Evolutionary conservation across 108 stramenopile species (phyloP), one percentile per base, ranked within the genome.

Genomic region (Fistulifera pelliculosa): DNA sequence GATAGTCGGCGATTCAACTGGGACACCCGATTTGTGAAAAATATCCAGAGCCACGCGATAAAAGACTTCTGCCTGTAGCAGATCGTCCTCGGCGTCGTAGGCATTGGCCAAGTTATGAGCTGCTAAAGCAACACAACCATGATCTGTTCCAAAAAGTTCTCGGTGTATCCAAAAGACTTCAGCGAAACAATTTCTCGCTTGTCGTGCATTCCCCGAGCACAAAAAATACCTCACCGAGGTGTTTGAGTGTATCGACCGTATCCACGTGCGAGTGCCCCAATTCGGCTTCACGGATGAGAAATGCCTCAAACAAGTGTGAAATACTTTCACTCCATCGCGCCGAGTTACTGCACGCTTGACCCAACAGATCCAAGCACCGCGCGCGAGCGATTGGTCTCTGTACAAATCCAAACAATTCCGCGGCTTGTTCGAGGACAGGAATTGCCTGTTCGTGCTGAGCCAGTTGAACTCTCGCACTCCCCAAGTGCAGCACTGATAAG

Each of bases 201-300:
- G 38, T 19, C 31, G 39, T 49, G 6, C 61, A 35, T 16, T 66
- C 23, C 1, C 60, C 58, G 28, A 53, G 19, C 11, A 53, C 60
- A 49, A 69, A 47, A 49, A 71, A 43, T 0, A 76, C 64, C 0
- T 63, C 48, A 11, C 74, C 79, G 12, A 81, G 41, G 19, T 68
- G 61, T 49, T 81, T 81, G 43, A 65, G 54, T 0, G 71, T 74
- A 19, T 71, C 69, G 0, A 74, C 79, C 3, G 70, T 71, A 42
- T 81, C 79, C 0, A 66, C 64, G 59, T 81, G 79, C 58, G 54
- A 55, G 17, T 69, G 55, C 13, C 79, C 79, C 42, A 81, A 48
- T 26, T 49, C 47, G 41, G 71, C 50, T 39, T 45, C 59, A 10
- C 75, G 75, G 41, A 81, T 74, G 1, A 26, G 19, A 50, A 76